These are phyloP conservation scores for Ustilago shanxiensis DNA, from an alignment of 1,284 basidiomycete species.

Conservation along the genomic window DNA sequence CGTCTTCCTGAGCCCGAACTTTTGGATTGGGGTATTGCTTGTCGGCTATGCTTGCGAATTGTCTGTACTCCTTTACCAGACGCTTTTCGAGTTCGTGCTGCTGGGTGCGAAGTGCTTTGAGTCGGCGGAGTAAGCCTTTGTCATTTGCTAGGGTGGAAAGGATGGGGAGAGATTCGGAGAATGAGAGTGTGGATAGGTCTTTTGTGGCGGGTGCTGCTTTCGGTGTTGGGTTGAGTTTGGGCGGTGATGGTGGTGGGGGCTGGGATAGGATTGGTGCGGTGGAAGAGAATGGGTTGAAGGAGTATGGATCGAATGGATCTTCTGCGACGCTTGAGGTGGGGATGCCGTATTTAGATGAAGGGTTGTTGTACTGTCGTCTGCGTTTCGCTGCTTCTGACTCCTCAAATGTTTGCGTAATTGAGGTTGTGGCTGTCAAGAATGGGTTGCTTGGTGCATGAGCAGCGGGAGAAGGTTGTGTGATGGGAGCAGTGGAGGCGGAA, in stretches of 20 bases:
- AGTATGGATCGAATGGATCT: slow-evolving; percentile 35
- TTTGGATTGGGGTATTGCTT: slow-evolving; percentile 33
- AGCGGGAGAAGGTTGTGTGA: not conserved
- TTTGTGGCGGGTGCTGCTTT: slow-evolving; percentile 10
- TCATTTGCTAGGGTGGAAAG: slow-evolving; percentile 32
- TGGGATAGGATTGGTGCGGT: slow-evolving; percentile 15
- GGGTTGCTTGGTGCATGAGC: not conserved
- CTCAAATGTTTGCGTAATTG: not conserved
- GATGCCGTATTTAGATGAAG: slow-evolving; percentile 18
- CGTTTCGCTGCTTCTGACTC: slow-evolving; percentile 25
- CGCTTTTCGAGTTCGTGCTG: slow-evolving; percentile 37
- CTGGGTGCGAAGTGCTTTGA: slow-evolving; percentile 8
- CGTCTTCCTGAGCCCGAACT: slow-evolving; percentile 21
- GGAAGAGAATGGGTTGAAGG: slow-evolving; percentile 34
- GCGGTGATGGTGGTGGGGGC: slow-evolving; percentile 4
- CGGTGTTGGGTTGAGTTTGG: slow-evolving; percentile 4
- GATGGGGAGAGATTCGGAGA: slow-evolving; percentile 37
- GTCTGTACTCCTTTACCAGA: slow-evolving; percentile 23
- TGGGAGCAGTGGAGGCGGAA: slow-evolving; percentile 2
- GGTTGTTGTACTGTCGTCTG: slow-evolving; percentile 22
- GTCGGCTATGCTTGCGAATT: slow-evolving; percentile 21
- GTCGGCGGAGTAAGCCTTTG: slow-evolving; percentile 18
- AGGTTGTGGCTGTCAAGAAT: not conserved
- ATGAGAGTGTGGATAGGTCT: slow-evolving; percentile 28
- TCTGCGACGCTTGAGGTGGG: not conserved